Evolutionary conservation across 495 filamentous ascomycete genomes (phyloP).

Genomic region (Wilcoxina mikolae): DNA sequence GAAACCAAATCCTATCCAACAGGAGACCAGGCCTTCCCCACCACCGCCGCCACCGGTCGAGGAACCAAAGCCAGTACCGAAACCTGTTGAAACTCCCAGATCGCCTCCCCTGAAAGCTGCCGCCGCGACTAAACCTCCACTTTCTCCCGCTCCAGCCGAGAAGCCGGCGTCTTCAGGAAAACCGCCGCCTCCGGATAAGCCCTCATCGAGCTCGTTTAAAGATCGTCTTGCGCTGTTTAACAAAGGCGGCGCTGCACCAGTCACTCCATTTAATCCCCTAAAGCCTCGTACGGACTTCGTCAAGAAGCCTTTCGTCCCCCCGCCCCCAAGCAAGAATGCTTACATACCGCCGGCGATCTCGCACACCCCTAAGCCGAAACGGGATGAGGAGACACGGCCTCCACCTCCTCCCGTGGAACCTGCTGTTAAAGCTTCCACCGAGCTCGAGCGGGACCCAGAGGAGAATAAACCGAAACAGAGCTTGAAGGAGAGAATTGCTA

Average conservation of each 20-base stretch:
- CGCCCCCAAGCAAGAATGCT: conserved; percentile 84
- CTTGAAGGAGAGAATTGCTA: conserved; percentile 83
- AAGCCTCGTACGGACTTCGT: conserved; percentile 55
- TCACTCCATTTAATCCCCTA: conserved; percentile 71
- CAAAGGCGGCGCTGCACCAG: conserved; percentile 66
- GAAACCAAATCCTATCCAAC: conserved; percentile 5
- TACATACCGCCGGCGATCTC: conserved; percentile 62
- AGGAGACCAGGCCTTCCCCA: conserved; percentile 24
- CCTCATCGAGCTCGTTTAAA: conserved; percentile 58
- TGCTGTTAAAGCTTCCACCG: conserved; percentile 28
- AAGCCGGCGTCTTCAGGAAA: conserved; percentile 31
- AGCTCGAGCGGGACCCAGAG: conserved; percentile 34
- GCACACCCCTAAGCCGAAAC: conserved; percentile 59
- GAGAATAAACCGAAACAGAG: conserved; percentile 73
- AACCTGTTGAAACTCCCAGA: conserved; percentile 11
- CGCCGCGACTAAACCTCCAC: conserved; percentile 29
- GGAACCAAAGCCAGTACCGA: conserved; percentile 31
- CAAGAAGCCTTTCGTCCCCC: conserved; percentile 96
- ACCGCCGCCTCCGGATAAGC: conserved; percentile 62
- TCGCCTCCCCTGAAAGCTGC: conserved; percentile 11
- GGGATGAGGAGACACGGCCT: conserved; percentile 60
- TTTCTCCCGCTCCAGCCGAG: conserved; percentile 27
- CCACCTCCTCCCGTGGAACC: conserved; percentile 56
- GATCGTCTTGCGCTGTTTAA: conserved; percentile 97
- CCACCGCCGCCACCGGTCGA: conserved; percentile 28